Percentiles rank a stretch among this genome's conserved stretches.
Conservation (phyloP, 2,329 filamentous ascomycete genomes). For the Cercospora zeae-maydis region DNA sequence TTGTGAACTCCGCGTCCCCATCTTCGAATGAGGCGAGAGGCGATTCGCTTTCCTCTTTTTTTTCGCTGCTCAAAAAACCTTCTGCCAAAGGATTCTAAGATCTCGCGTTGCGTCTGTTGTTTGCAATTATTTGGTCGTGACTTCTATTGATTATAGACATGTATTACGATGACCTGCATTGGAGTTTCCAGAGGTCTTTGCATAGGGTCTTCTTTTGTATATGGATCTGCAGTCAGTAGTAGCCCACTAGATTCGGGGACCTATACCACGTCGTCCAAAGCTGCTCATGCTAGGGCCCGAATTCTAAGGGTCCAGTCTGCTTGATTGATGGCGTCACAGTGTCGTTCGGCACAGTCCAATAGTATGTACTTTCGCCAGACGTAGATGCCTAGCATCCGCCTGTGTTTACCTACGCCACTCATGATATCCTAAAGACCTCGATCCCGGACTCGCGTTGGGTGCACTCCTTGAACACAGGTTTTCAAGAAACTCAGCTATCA, state of each 20-base stretch:
- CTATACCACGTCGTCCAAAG: too few relatives aligned
- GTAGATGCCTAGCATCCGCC: background rate
- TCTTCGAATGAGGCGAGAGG: background rate
- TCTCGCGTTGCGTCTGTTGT: too few relatives aligned
- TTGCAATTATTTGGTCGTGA: too few relatives aligned
- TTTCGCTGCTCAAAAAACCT: background rate
- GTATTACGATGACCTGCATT: too few relatives aligned
- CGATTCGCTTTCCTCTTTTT: background rate
- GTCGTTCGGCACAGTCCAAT: background rate
- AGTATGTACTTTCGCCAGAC: background rate
- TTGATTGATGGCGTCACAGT: background rate
- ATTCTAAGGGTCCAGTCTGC: background rate
- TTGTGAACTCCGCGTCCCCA: background rate
- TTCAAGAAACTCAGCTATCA: too few relatives aligned
- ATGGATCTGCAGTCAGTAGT: too few relatives aligned
- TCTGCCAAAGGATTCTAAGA: too few relatives aligned
- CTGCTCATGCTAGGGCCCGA: background rate
- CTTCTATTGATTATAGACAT: too few relatives aligned
- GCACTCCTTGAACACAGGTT: too few relatives aligned
- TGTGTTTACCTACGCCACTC: background rate
- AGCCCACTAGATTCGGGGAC: too few relatives aligned
- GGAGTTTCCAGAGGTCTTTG: too few relatives aligned
- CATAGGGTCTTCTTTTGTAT: too few relatives aligned
- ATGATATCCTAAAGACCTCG: background rate
- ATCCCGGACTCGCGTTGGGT: background rate